Percentiles rank a stretch among this genome's conserved stretches.
These are phyloP conservation scores for Calvatia gigantea DNA, from an alignment of 768 basidiomycete genomes.

Conservation along the genomic window DNA sequence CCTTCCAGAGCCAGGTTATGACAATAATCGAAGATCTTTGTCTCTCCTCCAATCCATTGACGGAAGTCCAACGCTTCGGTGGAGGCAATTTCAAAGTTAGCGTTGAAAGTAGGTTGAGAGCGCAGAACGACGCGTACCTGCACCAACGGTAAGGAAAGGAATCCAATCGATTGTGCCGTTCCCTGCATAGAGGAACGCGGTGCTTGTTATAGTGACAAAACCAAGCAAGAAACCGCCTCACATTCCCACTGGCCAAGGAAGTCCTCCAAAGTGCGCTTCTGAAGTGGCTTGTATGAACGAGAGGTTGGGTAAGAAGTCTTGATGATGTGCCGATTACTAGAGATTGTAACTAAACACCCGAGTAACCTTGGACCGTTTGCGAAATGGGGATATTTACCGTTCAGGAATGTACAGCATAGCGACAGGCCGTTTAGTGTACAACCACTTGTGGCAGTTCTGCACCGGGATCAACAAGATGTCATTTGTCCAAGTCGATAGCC, in stretches of 20 bases:
- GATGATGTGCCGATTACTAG: slow-evolving; percentile 63
- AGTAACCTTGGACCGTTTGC: neutral
- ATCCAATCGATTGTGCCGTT: slow-evolving; percentile 59
- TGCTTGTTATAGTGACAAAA: neutral
- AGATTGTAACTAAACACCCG: neutral
- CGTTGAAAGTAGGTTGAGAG: neutral
- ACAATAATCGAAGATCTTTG: slow-evolving; percentile 66
- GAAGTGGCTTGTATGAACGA: slow-evolving; percentile 45
- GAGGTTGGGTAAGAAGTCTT: slow-evolving; percentile 58
- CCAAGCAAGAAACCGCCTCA: slow-evolving; percentile 20
- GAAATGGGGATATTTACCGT: slow-evolving; percentile 27
- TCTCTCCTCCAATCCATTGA: slow-evolving; percentile 70
- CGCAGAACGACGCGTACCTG: slow-evolving; percentile 41
- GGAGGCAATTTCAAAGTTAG: neutral
- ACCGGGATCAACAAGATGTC: neutral
- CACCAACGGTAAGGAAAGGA: slow-evolving; percentile 48
- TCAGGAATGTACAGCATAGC: slow-evolving; percentile 74
- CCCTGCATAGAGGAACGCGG: slow-evolving; percentile 38
- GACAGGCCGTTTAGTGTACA: slow-evolving; percentile 63
- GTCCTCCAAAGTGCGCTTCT: slow-evolving; percentile 29
- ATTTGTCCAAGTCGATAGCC: neutral
- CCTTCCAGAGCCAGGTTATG: slow-evolving; percentile 66
- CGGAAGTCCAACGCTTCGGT: slow-evolving; percentile 67
- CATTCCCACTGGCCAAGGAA: slow-evolving; percentile 55
- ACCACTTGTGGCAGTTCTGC: slow-evolving; percentile 87